Evolutionary conservation across 495 filamentous ascomycete species (phyloP), one percentile per base, ranked within the genome.

Genomic region (Cetradonia linearis): DNA sequence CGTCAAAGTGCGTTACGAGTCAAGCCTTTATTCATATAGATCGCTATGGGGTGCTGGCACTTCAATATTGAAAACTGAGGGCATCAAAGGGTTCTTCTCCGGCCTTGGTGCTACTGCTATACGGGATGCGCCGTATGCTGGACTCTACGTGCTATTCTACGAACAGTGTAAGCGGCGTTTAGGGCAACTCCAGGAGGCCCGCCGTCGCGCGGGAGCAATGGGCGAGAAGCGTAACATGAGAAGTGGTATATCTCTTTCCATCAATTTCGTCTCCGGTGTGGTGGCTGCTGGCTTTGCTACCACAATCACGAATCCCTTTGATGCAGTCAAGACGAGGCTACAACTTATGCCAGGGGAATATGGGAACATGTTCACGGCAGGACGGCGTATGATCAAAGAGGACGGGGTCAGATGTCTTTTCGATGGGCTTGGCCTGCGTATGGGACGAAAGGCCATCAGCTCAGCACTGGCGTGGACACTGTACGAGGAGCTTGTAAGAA

Each of bases 1-100:
- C 36, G 81, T 99, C 68, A 99, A 99, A 69, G 94, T 99, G 11
- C 88, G 93, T 50, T 97, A 93, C 68, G 93, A 99, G 69, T 87
- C 83, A 10, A 86, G 79, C 58, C 74, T 88, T 49, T 99, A 96
- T 76, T 72, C 78, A 33, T 99, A 99, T 74, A 77, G 77, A n/a
- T 89, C 87, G 7, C 76, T 99, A 23, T 69, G 77, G 30, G 75
- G 79, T 36, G 93, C 94, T 0, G 81, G 78, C 4, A 79, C 74
- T 16, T 87, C 91, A 65, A 97, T 99, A 36, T 66, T 87, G 16
- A 75, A 74, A 16, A 78, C 76, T 0, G 88, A 94, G 63, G 93
- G 93, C 2, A 23, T 87, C 1, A 79, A 84, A 2, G 93, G 94
- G 0, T 92, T 99, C 70, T 96, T 99, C 66, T 79, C 86, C 1